Evolutionary conservation across 169 alveolate genomes (phyloP).

Genomic region (Cryptosporidium bovis): DNA sequence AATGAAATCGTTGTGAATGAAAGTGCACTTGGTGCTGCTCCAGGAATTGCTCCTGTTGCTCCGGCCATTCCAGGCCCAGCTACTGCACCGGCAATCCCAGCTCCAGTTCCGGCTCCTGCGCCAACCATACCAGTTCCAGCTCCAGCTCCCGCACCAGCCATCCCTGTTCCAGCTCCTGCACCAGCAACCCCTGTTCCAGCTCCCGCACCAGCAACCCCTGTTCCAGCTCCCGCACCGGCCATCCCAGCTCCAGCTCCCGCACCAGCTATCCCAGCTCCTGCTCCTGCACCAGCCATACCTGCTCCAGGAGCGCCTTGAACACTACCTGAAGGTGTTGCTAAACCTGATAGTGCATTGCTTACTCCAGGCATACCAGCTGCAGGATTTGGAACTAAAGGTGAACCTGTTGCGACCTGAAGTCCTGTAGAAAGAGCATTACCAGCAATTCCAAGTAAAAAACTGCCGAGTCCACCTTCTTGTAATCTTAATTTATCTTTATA

Average conservation of each 20-base stretch:
- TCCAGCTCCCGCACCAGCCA: not conserved
- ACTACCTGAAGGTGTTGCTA: not conserved
- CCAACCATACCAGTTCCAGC: not conserved
- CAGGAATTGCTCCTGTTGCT: not conserved
- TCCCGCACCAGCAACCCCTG: constrained; percentile 2
- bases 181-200: not conserved
- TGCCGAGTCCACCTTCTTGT: constrained; percentile 57
- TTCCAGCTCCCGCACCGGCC: constrained; percentile 12
- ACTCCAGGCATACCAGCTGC: constrained; percentile 5
- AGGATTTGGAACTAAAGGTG: constrained; percentile 55
- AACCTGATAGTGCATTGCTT: not conserved
- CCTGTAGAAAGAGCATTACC: constrained; percentile 56
- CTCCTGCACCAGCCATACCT: not conserved
- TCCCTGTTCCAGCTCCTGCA: constrained; percentile 18
- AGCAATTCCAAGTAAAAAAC: constrained; percentile 54
- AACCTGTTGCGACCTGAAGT: constrained; percentile 53
- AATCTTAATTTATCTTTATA: constrained; percentile 34
- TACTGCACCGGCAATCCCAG: not conserved
- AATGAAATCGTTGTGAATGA: constrained; percentile 63
- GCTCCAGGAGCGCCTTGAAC: constrained; percentile 6
- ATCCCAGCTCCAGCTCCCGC: constrained; percentile 18
- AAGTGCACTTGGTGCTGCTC: constrained; percentile 42
- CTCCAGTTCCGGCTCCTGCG: not conserved
- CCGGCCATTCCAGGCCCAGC: not conserved
- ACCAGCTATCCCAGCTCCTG: not conserved